These are phyloP conservation scores for Fusarium virguliforme DNA, from an alignment of 2,329 filamentous ascomycete genomes.

Conservation along the genomic window DNA sequence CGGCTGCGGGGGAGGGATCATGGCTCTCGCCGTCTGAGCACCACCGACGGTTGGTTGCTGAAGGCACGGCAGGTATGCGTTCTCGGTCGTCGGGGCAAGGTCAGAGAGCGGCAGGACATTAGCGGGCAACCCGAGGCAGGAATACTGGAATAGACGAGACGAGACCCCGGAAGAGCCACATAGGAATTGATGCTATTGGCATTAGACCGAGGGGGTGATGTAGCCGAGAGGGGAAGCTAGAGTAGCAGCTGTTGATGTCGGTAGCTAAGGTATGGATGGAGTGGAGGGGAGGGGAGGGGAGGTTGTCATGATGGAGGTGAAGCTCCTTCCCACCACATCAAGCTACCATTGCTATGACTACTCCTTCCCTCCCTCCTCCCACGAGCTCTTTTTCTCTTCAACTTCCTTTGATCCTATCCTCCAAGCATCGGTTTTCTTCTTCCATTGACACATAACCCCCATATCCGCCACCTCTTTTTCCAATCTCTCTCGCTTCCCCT, in stretches of 20 bases:
- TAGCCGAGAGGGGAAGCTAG: constrained; percentile 18
- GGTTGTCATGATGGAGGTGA: constrained; percentile 43
- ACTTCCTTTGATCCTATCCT: constrained; percentile 16
- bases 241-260: constrained; percentile 22
- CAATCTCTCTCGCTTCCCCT: constrained; percentile 23
- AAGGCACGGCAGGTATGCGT: constrained; percentile 33
- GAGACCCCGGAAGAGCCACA: constrained; percentile 17
- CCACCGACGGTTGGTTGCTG: constrained; percentile 24
- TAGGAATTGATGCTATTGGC: constrained; percentile 15
- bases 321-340: constrained; percentile 28
- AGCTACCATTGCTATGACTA: constrained; percentile 14
- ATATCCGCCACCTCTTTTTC: constrained; percentile 9
- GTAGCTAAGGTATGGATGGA: neutral
- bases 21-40: constrained; percentile 25
- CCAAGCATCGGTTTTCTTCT: constrained; percentile 30
- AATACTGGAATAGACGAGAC: constrained; percentile 22
- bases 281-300: neutral
- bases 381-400: constrained; percentile 17
- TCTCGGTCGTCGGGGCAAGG: constrained; percentile 17
- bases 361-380: constrained; percentile 11
- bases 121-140: constrained; percentile 21
- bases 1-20: constrained; percentile 43
- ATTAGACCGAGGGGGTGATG: constrained; percentile 4
- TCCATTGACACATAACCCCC: constrained; percentile 26
- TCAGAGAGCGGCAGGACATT: constrained; percentile 30